Conservation (phyloP, 768 basidiomycete species). For the Amanita rubescens region DNA sequence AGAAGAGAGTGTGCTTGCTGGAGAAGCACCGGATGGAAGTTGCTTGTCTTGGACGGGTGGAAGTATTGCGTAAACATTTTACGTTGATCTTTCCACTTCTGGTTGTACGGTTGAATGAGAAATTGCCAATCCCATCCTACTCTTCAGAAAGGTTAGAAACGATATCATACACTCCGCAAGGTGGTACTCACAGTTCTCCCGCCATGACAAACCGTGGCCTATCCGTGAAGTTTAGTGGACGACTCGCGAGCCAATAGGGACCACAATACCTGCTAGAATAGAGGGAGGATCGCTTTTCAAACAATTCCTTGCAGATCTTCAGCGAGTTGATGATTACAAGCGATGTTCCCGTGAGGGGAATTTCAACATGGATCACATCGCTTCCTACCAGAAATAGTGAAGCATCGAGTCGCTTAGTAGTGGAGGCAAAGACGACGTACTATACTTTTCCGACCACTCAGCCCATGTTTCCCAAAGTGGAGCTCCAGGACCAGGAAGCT, state of each 20-base stretch:
- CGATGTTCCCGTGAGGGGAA: constrained; percentile 17
- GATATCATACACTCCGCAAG: background rate
- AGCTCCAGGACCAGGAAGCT: constrained; percentile 13
- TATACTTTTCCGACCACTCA: constrained; percentile 17
- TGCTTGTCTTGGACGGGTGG: constrained; percentile 21
- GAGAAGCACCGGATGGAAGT: constrained; percentile 24
- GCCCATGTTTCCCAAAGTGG: constrained; percentile 18
- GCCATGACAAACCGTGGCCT: constrained; percentile 24
- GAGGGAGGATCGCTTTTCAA: constrained; percentile 33
- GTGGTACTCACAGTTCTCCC: constrained; percentile 16
- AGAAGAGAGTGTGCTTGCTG: constrained; percentile 26
- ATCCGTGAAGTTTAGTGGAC: too few species aligned
- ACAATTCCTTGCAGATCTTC: constrained; percentile 28
- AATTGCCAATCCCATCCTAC: constrained; percentile 37
- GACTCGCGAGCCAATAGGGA: too few species aligned
- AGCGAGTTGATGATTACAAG: constrained; percentile 30
- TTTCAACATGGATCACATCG: constrained; percentile 22
- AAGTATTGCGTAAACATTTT: constrained; percentile 35
- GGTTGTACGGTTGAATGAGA: constrained; percentile 31
- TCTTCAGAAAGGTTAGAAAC: constrained; percentile 15
- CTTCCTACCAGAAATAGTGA: constrained; percentile 17
- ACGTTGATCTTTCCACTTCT: constrained; percentile 33
- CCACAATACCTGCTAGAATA: constrained; percentile 31
- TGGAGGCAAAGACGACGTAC: constrained; percentile 6
- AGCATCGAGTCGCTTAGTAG: background rate